A percentile compares a stretch with the other conserved stretches of the same genome.
Evolutionary conservation across 108 stramenopile species (phyloP).

Genomic region (Thalassiosira profunda): DNA sequence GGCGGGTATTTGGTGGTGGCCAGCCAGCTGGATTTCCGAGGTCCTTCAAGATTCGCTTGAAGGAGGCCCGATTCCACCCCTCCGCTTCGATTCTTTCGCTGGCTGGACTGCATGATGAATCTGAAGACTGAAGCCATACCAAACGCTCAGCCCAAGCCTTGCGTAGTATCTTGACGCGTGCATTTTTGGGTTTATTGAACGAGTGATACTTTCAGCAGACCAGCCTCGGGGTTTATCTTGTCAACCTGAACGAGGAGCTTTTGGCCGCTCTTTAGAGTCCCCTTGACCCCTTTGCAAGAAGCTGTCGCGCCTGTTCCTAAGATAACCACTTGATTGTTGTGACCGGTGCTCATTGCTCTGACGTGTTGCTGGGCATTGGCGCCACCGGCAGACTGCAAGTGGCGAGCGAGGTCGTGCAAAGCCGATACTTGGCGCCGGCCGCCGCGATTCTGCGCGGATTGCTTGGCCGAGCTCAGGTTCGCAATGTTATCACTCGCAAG

Average conservation of each 20-base stretch:
- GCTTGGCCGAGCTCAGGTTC: conserved; percentile 50
- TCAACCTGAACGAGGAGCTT: conserved; percentile 60
- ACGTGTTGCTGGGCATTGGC: too few species aligned
- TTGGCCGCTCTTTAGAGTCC: conserved; percentile 58
- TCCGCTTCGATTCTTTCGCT: too few species aligned
- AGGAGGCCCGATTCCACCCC: too few species aligned
- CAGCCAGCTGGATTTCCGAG: too few species aligned
- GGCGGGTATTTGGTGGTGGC: too few species aligned
- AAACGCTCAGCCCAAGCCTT: too few species aligned
- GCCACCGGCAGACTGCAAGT: conserved; percentile 35
- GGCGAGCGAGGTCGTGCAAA: conserved; percentile 32
- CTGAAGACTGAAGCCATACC: too few species aligned
- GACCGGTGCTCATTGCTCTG: conserved; percentile 66
- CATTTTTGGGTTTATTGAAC: too few species aligned
- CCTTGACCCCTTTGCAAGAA: conserved; percentile 53
- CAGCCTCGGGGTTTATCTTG: conserved; percentile 57
- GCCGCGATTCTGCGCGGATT: background rate
- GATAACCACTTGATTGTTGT: conserved; percentile 68
- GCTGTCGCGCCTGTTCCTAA: conserved; percentile 61
- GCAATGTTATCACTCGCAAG: conserved; percentile 54
- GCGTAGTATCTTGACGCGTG: too few species aligned
- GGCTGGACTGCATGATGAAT: too few species aligned
- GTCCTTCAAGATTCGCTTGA: too few species aligned
- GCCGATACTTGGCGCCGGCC: conserved; percentile 37
- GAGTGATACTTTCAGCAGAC: conserved; percentile 42